phyloP scores from a whole-genome alignment of 192 early-diverging fungal genomes.

The Diversispora epigaea region DNA sequence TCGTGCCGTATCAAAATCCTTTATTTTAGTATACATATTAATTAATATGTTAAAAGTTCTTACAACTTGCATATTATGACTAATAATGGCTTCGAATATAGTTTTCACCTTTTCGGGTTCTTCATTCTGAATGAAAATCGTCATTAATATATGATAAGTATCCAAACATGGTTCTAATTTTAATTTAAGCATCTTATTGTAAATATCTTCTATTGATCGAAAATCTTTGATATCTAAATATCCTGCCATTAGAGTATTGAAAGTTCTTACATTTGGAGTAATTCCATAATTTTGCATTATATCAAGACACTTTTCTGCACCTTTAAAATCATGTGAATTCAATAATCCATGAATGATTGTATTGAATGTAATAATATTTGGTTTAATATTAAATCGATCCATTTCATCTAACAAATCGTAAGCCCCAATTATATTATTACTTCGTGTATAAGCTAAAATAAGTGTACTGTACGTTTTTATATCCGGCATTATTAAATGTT shows the following conservation, averaged over 20 bases:
- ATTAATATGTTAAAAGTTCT: slow-evolving; percentile 26
- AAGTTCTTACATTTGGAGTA: slow-evolving; percentile 5
- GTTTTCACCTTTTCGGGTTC: neutral
- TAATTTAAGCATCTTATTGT: slow-evolving; percentile 13
- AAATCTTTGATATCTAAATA: slow-evolving; percentile 1
- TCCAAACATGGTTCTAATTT: slow-evolving; percentile 19
- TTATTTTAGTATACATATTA: slow-evolving; percentile 1
- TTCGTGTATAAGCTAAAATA: slow-evolving; percentile 17
- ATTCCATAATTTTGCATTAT: neutral
- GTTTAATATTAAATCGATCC: neutral
- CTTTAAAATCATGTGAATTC: slow-evolving; percentile 9
- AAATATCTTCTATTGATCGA: neutral
- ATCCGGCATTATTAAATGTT: neutral
- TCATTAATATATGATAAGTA: slow-evolving; percentile 21
- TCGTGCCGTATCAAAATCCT: slow-evolving; percentile 14
- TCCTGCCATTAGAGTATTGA: slow-evolving; percentile 25
- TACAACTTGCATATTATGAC: neutral
- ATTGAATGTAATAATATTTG: slow-evolving; percentile 12
- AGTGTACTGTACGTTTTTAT: neutral
- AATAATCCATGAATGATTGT: slow-evolving; percentile 14
- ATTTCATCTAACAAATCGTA: slow-evolving; percentile 18
- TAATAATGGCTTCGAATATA: slow-evolving; percentile 2
- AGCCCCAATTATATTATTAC: neutral
- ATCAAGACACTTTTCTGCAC: slow-evolving; percentile 17
- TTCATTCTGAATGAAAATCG: neutral